phyloP scores from a whole-genome alignment of 345 rosid genomes.

The Eucalyptus rudis region DNA sequence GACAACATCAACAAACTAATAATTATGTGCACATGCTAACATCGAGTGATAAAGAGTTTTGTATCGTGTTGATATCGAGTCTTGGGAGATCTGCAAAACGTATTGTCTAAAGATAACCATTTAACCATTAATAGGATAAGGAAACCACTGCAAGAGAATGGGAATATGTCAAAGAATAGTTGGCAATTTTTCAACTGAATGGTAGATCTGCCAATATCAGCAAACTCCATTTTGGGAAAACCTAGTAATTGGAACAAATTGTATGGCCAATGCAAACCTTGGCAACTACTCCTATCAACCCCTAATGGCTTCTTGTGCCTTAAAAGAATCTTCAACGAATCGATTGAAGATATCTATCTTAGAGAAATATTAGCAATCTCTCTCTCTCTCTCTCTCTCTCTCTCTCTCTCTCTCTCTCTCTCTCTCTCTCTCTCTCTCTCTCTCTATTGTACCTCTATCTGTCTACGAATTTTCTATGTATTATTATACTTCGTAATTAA shows the following conservation, averaged over 20 bases:
- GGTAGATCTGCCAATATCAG: background rate
- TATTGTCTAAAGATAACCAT: background rate
- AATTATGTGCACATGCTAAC: background rate
- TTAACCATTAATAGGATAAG: background rate
- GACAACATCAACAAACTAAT: background rate
- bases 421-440: no score
- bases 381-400: no score
- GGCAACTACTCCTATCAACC: background rate
- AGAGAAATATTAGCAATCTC: no score
- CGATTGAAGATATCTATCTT: no score
- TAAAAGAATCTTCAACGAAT: background rate
- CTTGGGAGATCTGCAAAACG: background rate
- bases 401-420: no score
- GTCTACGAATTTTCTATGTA: no score
- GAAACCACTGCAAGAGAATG: background rate
- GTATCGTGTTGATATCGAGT: background rate
- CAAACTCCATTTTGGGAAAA: background rate
- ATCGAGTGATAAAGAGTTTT: background rate
- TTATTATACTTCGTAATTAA: no score
- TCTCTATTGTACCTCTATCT: no score
- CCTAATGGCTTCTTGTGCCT: background rate
- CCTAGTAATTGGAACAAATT: background rate
- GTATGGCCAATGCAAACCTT: background rate
- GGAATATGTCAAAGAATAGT: background rate
- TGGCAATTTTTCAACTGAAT: background rate